Evolutionary conservation across 2,329 filamentous ascomycete genomes (phyloP).

Genomic region (Trichoderma breve): DNA sequence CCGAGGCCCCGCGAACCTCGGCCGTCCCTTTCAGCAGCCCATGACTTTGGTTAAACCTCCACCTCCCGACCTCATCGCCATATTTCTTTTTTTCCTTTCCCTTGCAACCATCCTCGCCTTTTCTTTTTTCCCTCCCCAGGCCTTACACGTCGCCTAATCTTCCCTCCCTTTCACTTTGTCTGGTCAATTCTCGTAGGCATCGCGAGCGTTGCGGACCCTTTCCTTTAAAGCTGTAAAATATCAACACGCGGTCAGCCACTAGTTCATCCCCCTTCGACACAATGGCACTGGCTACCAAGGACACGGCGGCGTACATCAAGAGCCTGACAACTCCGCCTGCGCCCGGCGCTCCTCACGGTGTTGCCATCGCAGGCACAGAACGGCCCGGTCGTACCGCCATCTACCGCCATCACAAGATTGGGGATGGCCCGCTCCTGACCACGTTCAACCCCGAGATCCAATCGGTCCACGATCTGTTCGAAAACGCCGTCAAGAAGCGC

Average conservation of each 20-base stretch:
- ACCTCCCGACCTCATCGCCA: constrained; percentile 5
- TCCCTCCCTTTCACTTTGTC: not conserved
- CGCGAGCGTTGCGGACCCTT: constrained; percentile 4
- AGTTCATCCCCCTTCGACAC: constrained; percentile 13
- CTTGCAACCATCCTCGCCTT: not conserved
- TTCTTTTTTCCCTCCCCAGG: not conserved
- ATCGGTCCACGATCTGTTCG: constrained; percentile 80
- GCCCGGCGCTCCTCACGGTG: constrained; percentile 72
- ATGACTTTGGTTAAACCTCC: constrained; percentile 16
- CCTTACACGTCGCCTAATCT: not conserved
- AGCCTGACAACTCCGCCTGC: constrained; percentile 64
- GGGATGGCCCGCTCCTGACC: constrained; percentile 67
- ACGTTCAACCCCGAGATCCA: constrained; percentile 68
- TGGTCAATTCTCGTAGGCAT: constrained; percentile 5
- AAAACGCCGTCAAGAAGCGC: constrained; percentile 59
- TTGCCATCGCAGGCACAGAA: constrained; percentile 73
- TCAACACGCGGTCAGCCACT: constrained; percentile 1
- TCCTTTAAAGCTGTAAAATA: not conserved
- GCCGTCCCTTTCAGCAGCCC: constrained; percentile 16
- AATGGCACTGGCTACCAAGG: constrained; percentile 37
- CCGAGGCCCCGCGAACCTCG: constrained; percentile 25
- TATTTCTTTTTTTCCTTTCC: not conserved
- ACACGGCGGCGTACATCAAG: constrained; percentile 42
- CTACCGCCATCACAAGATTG: constrained; percentile 80
- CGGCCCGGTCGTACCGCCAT: constrained; percentile 68